phyloP scores from a whole-genome alignment of 306 rosid genomes.

The Fragaria vesca region DNA sequence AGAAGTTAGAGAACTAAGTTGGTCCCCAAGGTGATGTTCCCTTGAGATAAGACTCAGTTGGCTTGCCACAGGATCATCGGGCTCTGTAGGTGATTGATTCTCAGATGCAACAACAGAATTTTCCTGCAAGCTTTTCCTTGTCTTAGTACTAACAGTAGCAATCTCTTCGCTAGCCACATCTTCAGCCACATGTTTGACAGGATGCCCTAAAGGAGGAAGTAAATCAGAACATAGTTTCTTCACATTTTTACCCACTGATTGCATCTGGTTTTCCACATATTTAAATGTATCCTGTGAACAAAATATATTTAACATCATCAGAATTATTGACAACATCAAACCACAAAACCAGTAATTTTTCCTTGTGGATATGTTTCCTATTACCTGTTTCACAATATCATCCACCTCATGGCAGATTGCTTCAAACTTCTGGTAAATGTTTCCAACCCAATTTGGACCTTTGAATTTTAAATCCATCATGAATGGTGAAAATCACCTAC shows the following conservation, averaged over 20 bases:
- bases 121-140: conserved; percentile 30
- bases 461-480: conserved; percentile 59
- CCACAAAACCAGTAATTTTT: not conserved
- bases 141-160: conserved; percentile 22
- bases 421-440: conserved; percentile 80
- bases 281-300: conserved; percentile 63
- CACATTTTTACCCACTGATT: conserved; percentile 63
- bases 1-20: conserved; percentile 16
- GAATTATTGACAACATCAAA: conserved; percentile 2
- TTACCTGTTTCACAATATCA: conserved; percentile 65
- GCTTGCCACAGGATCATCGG: conserved; percentile 29
- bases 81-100: conserved; percentile 29
- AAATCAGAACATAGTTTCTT: conserved; percentile 65
- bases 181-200: conserved; percentile 39
- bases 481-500: conserved; percentile 31
- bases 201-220: conserved; percentile 37
- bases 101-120: conserved; percentile 23
- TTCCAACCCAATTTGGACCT: conserved; percentile 63
- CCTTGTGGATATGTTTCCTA: not conserved
- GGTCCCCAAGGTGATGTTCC: conserved; percentile 20
- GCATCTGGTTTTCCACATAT: conserved; percentile 67
- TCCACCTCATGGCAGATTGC: conserved; percentile 78
- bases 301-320: conserved; percentile 12
- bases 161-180: conserved; percentile 24
- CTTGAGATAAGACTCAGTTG: conserved; percentile 29